Evolutionary conservation across 768 basidiomycete species (phyloP).

Genomic region (Boletus coccyginus): DNA sequence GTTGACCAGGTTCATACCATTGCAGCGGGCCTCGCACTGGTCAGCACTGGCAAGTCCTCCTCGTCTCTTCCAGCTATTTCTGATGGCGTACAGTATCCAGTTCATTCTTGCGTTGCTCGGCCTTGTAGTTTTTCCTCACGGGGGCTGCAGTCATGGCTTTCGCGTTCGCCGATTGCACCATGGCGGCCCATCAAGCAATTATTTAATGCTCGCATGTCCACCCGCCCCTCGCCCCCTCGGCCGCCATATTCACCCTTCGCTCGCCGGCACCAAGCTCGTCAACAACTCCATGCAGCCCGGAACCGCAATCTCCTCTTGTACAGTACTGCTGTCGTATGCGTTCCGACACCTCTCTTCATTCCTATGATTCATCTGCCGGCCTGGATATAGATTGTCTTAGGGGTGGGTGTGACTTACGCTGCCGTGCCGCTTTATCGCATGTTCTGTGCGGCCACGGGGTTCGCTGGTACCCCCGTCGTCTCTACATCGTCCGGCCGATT

Average conservation of each 20-base stretch:
- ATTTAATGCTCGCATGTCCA: conserved; percentile 13
- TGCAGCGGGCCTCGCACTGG: not conserved
- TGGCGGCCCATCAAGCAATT: not conserved
- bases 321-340: conserved; percentile 72
- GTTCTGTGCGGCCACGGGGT: conserved; percentile 97
- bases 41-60: not conserved
- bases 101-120: not conserved
- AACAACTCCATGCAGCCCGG: conserved; percentile 47
- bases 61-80: not conserved
- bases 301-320: conserved; percentile 85
- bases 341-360: not conserved
- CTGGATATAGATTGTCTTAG: conserved; percentile 67
- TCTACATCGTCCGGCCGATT: conserved; percentile 62
- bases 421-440: conserved; percentile 96
- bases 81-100: not conserved
- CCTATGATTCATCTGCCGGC: conserved; percentile 1
- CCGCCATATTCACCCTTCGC: not conserved
- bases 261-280: conserved; percentile 32
- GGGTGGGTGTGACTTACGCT: conserved; percentile 89
- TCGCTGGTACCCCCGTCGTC: conserved; percentile 91
- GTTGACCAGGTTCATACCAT: not conserved
- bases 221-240: conserved; percentile 3
- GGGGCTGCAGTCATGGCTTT: conserved; percentile 1
- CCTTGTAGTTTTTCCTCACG: not conserved
- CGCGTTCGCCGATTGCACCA: not conserved